A percentile compares a stretch with the other conserved stretches of the same genome.
phyloP scores from a whole-genome alignment of 148 eudicot genomes.

The Silene latifolia region DNA sequence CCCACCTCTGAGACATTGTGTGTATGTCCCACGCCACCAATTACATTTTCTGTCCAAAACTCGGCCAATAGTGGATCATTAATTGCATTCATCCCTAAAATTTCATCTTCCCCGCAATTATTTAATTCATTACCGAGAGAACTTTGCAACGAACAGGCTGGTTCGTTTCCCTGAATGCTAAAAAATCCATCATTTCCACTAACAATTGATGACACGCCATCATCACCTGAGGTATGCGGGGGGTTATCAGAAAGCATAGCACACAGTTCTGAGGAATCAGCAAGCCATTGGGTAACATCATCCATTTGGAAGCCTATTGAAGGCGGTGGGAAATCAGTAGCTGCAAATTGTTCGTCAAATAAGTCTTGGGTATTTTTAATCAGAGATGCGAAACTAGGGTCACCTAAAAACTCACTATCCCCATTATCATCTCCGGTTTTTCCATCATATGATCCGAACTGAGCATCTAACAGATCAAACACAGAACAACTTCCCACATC shows the following conservation, averaged over 20 bases:
- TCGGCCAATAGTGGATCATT: constrained; percentile 24
- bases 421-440: constrained; percentile 5
- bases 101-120: constrained; percentile 22
- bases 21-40: constrained; percentile 24
- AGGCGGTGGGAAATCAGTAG: constrained; percentile 23
- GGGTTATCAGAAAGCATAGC: constrained; percentile 26
- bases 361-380: constrained; percentile 12
- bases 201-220: constrained; percentile 15
- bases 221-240: constrained; percentile 20
- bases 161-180: constrained; percentile 21
- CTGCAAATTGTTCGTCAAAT: constrained; percentile 30
- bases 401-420: constrained; percentile 16
- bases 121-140: constrained; percentile 30
- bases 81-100: constrained; percentile 5
- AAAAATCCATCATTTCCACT: constrained; percentile 15
- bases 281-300: constrained; percentile 36
- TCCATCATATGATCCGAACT: background rate
- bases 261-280: constrained; percentile 32
- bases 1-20: constrained; percentile 26
- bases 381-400: constrained; percentile 10
- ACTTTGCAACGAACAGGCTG: constrained; percentile 39
- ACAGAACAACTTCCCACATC: constrained; percentile 12
- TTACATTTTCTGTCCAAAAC: constrained; percentile 33
- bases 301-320: constrained; percentile 25
- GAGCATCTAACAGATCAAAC: constrained; percentile 23